Base-by-base conservation (phyloP, 23 red algal genomes). In the Gracilaria domingensis region DNA sequence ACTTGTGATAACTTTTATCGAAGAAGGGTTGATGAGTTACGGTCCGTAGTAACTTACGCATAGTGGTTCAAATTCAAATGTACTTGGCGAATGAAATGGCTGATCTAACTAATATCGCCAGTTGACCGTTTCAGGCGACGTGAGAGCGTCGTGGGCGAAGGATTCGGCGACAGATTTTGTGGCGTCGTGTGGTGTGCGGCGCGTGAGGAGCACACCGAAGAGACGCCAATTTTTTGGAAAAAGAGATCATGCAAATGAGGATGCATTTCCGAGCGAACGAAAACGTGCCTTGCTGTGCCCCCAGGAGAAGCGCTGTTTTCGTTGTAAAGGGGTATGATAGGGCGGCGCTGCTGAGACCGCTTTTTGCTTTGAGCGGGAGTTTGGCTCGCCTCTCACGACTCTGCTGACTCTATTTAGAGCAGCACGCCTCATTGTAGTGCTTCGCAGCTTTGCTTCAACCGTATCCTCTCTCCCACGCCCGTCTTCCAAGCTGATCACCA, bases 161-260 rank as follows among this genome's bases (percentile, higher is more conserved):
- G 11, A 7, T 45, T 45, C n/a, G n/a, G 42, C 42, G 42, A 45
- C 42, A 45, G 42, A 45, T 45, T 45, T 45, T 4, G 5, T 45
- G 42, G 42, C 42, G 42, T 11, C 11, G 42, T 12, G 45, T 48
- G 45, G 45, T 12, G 45, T 12, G 45, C 17, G 1, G 51, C 51
- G 51, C 51, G 51, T 55, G 51, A 55, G 9, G 51, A 55, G 51
- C 51, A 29, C 26, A 26, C 24, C 24, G 18, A 62, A 4, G 26
- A 62, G 4, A 62, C 7, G 11, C 12, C 26, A 37, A 20, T 34
- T 34, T 37, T 36, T 36, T 37, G 30, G 30, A 69, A 37, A 69
- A 69, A 69, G 64, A 69, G 64, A 69, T 69, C 64, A 37, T 69
- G 64, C 64, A 69, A 69, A 69, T 18, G 64, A 18, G 29, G 30